Base-by-base conservation (phyloP, 371 early-diverging fungal species). In the Funneliformis caledonium region DNA sequence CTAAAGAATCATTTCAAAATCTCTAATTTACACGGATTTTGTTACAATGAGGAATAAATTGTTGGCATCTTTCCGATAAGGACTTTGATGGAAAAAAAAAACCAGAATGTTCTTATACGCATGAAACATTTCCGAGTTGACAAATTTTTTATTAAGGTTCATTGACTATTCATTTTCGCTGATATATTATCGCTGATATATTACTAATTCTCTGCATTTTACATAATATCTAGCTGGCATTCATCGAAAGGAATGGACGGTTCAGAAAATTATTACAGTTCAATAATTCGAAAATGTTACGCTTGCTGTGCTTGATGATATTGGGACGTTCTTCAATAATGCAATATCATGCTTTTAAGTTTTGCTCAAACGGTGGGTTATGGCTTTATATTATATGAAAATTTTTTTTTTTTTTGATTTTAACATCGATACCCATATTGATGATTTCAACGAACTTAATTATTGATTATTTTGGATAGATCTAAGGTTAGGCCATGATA, bases 321-420 rank as follows among this genome's bases (percentile, higher is more conserved):
- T 97, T 82, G 97, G 26, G 96, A 7, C 91, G 94, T 77, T 96
- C 96, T n/a, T 97, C 99, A 12, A 93, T 98, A n/a, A 98, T 97
- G 94, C 89, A 94, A 78, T 92, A 95, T 81, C 99, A 98, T 83
- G 96, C 96, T n/a, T 26, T 83, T 91, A 8, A 94, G 96, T 59
- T 85, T 96, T 42, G 94, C 94, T 6, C 85, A 88, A 56, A 76
- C 81, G 11, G 97, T 97, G 76, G 97, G 96, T 8, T 97, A 96
- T 84, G 81, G 26, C 0, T 26, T 26, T 26, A 26, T 26, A 26
- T 26, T 26, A 26, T 26, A 26, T 26, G 26, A 26, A 26, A 26
- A n/a, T n/a, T n/a, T n/a, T n/a, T n/a, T 26, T 26, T 26, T 26
- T 26, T 26, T 26, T 26, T 26, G 26, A 26, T 26, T 26, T 26